phyloP scores from a whole-genome alignment of 768 basidiomycete genomes.

The Serendipita vermifera region DNA sequence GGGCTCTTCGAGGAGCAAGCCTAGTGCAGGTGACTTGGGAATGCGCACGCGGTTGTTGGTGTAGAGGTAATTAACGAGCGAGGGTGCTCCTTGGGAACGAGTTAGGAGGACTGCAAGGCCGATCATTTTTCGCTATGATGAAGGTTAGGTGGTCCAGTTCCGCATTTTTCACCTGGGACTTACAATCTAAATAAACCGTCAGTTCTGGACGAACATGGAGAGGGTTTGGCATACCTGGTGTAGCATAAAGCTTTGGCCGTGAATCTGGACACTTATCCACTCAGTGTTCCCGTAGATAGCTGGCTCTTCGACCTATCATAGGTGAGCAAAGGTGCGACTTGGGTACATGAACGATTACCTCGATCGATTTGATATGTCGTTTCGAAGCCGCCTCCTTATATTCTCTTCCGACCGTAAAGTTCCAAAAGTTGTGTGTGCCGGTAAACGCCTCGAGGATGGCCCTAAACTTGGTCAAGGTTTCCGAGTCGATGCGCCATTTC shows the following conservation, averaged over 20 bases:
- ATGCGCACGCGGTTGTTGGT: conserved; percentile 64
- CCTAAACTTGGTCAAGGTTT: conserved; percentile 45
- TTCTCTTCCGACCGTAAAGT: conserved; percentile 84
- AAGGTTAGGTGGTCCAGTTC: neutral
- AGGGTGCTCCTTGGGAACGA: neutral
- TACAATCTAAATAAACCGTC: conserved; percentile 15
- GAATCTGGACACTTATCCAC: conserved; percentile 86
- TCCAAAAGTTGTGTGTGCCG: conserved; percentile 95
- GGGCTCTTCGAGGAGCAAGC: conserved; percentile 79
- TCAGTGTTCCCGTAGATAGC: conserved; percentile 81
- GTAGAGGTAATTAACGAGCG: conserved; percentile 44
- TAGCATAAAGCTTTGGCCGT: conserved; percentile 98
- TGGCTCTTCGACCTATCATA: conserved; percentile 79
- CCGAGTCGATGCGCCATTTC: conserved; percentile 48
- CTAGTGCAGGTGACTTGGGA: conserved; percentile 93
- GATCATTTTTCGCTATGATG: conserved; percentile 88
- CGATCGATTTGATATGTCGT: conserved; percentile 78
- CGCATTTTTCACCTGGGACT: conserved; percentile 9
- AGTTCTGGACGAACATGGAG: neutral
- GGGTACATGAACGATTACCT: conserved; percentile 33
- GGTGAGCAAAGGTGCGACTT: neutral
- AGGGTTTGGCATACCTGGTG: conserved; percentile 65
- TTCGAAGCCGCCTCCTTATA: conserved; percentile 71
- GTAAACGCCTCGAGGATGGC: conserved; percentile 49
- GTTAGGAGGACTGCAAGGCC: conserved; percentile 52